These are phyloP conservation scores for Agapanthus africanus DNA, from an alignment of 106 monocot genomes.

Conservation along the genomic window DNA sequence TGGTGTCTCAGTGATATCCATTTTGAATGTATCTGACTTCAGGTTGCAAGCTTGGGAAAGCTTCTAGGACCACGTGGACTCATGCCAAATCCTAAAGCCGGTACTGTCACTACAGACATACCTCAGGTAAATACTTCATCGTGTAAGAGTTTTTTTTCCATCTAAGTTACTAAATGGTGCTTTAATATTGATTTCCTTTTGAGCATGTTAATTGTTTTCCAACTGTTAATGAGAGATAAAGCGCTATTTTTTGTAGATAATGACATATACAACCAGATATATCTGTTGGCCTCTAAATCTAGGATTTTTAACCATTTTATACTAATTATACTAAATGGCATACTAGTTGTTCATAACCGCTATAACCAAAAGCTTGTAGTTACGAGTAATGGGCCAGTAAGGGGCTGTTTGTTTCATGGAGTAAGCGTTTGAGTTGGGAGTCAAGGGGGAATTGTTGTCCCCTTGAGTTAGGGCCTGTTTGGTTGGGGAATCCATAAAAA, in stretches of 20 bases:
- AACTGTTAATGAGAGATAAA: not conserved
- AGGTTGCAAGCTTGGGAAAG: constrained; percentile 96
- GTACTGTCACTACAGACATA: constrained; percentile 82
- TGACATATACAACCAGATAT: not conserved
- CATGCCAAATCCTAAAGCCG: constrained; percentile 99
- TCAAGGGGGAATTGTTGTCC: too few relatives aligned
- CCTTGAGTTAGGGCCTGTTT: too few relatives aligned
- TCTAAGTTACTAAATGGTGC: too few relatives aligned
- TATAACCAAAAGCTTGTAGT: too few relatives aligned
- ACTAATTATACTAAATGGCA: too few relatives aligned
- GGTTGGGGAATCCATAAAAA: too few relatives aligned
- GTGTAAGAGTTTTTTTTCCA: too few relatives aligned
- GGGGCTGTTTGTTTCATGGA: too few relatives aligned
- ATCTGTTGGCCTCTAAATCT: too few relatives aligned
- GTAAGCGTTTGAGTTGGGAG: too few relatives aligned
- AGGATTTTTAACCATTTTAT: not conserved
- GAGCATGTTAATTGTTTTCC: not conserved
- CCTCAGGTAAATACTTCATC: constrained; percentile 86
- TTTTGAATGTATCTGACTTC: constrained; percentile 7
- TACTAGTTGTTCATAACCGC: too few relatives aligned
- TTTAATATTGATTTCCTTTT: not conserved
- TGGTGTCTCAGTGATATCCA: not conserved
- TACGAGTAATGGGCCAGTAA: too few relatives aligned
- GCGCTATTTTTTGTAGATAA: not conserved
- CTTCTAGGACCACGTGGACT: constrained; percentile 94